Evolutionary conservation across 1,284 basidiomycete genomes (phyloP).

Genomic region (Malassezia vespertilionis): DNA sequence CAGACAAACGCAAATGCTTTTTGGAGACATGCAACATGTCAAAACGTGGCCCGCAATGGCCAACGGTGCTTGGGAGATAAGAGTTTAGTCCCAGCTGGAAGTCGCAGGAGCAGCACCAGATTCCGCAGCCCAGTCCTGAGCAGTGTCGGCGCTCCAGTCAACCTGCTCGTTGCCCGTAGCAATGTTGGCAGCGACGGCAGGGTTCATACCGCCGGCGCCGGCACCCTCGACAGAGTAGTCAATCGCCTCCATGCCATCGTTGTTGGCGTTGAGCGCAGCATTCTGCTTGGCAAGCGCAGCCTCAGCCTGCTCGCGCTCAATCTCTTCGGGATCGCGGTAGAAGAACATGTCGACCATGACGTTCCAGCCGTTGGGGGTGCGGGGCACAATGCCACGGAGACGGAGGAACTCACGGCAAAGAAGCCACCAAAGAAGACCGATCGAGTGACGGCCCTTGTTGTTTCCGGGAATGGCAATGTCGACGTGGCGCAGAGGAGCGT

Average conservation of each 20-base stretch:
- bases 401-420: conserved; percentile 95
- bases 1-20: conserved; percentile 20
- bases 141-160: conserved; percentile 63
- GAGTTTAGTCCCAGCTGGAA: conserved; percentile 26
- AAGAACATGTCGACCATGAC: conserved; percentile 99
- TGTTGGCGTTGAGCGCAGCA: conserved; percentile 31
- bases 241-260: conserved; percentile 27
- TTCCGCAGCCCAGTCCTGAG: conserved; percentile 48
- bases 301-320: conserved; percentile 91
- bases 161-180: conserved; percentile 51
- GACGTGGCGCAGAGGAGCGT: conserved; percentile 91
- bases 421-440: conserved; percentile 98
- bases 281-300: conserved; percentile 65
- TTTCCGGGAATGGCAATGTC: conserved; percentile 97
- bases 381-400: conserved; percentile 79
- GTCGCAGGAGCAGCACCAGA: conserved; percentile 22
- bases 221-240: conserved; percentile 52
- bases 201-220: conserved; percentile 68
- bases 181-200: conserved; percentile 39
- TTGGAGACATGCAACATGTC: not conserved
- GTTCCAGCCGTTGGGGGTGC: conserved; percentile 81
- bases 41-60: not conserved
- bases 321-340: conserved; percentile 98
- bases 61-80: not conserved
- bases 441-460: conserved; percentile 95